These are phyloP conservation scores for Ganoderma multipileum DNA, from an alignment of 1,284 basidiomycete species.

Conservation along the genomic window DNA sequence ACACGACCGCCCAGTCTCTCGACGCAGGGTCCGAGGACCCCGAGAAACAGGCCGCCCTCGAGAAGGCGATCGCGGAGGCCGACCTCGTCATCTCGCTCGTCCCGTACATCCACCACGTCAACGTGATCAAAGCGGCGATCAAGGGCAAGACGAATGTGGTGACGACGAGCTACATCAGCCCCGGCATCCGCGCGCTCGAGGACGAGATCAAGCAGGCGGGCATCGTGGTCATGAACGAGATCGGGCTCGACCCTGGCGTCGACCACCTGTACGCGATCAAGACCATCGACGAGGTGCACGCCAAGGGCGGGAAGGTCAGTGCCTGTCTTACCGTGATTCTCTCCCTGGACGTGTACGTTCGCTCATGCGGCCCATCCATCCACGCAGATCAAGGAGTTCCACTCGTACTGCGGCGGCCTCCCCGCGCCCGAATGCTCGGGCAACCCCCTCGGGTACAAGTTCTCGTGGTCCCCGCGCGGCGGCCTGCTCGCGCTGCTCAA, in stretches of 20 bases:
- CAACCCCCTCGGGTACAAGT: conserved; percentile 99
- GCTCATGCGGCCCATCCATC: neutral
- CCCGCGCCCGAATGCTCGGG: conserved; percentile 90
- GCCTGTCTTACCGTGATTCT: neutral
- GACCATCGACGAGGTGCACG: conserved; percentile 94
- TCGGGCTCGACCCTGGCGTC: conserved; percentile 95
- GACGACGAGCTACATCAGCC: conserved; percentile 94
- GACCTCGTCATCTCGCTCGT: conserved; percentile 98
- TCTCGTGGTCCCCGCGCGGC: conserved; percentile 98
- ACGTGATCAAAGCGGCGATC: conserved; percentile 95
- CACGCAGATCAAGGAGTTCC: conserved; percentile 95
- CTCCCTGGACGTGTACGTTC: neutral
- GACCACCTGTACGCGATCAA: conserved; percentile 98
- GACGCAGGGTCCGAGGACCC: conserved; percentile 71
- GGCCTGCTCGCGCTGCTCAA: conserved; percentile 96
- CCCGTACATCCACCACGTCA: conserved; percentile 92
- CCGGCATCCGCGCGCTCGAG: conserved; percentile 91
- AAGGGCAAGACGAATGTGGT: conserved; percentile 95
- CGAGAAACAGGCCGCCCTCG: conserved; percentile 65
- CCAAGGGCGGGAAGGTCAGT: conserved; percentile 88
- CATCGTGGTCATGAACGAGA: conserved; percentile 97
- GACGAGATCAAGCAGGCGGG: conserved; percentile 87
- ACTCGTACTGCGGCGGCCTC: conserved; percentile 96
- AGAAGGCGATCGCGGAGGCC: conserved; percentile 82
- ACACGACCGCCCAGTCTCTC: conserved; percentile 79